Percentiles rank a stretch among this genome's conserved stretches.
phyloP scores from a whole-genome alignment of 2,329 filamentous ascomycete species.

The Penicillium corylophilum region DNA sequence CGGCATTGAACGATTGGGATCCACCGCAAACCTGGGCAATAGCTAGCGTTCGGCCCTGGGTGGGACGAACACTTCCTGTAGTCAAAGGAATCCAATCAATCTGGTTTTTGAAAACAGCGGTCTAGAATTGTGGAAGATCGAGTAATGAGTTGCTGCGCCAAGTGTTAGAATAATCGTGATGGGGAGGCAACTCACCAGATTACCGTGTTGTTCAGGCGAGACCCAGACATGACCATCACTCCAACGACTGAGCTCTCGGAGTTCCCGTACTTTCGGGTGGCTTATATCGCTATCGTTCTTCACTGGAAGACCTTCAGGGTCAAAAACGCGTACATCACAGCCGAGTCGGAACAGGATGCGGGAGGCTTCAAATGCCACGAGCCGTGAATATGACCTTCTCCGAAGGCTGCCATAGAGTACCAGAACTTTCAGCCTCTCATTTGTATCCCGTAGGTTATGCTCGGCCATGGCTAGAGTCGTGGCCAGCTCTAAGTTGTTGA shows the following conservation, averaged over 20 bases:
- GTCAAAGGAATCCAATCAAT: conserved; percentile 41
- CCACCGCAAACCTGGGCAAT: conserved; percentile 64
- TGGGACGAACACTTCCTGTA: conserved; percentile 62
- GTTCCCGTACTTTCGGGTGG: conserved; percentile 63
- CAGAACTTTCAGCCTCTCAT: conserved; percentile 54
- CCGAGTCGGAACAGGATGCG: conserved; percentile 64
- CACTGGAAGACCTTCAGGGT: conserved; percentile 59
- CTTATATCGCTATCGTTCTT: conserved; percentile 59
- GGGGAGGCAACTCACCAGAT: conserved; percentile 45
- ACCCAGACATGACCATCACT: conserved; percentile 67
- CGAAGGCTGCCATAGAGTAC: conserved; percentile 63
- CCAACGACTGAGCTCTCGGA: conserved; percentile 61
- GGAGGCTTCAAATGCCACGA: conserved; percentile 60
- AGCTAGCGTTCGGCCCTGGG: conserved; percentile 63
- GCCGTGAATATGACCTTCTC: conserved; percentile 57
- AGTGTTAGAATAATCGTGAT: neutral
- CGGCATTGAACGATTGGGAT: conserved; percentile 66
- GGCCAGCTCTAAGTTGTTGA: conserved; percentile 55
- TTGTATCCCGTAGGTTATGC: conserved; percentile 42
- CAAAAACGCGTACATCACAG: conserved; percentile 64
- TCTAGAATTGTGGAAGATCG: neutral
- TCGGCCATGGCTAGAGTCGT: conserved; percentile 54
- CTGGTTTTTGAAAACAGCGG: conserved; percentile 55
- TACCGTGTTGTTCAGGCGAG: conserved; percentile 66
- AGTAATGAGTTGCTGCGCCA: conserved; percentile 3